These are phyloP conservation scores for Pseudopyricularia cyperi DNA, from an alignment of 2,329 filamentous ascomycete genomes.

Conservation along the genomic window DNA sequence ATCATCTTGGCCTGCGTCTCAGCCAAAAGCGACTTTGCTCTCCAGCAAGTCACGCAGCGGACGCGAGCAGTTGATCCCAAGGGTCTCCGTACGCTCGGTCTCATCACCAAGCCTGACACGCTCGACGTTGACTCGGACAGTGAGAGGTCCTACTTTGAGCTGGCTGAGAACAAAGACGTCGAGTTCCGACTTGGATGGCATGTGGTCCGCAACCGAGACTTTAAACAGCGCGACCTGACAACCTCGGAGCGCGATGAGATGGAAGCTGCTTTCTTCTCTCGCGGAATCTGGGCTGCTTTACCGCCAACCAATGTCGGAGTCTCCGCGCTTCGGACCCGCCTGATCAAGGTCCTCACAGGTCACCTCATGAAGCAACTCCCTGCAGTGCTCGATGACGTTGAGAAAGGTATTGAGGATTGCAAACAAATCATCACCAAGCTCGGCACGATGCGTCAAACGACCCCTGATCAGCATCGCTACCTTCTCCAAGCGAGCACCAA, in stretches of 20 bases:
- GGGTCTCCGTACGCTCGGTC: slow-evolving; percentile 33
- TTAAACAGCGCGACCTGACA: slow-evolving; percentile 15
- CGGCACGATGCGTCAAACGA: slow-evolving; percentile 1
- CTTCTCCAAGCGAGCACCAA: slow-evolving; percentile 15
- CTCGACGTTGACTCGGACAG: slow-evolving; percentile 21
- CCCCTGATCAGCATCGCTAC: slow-evolving; percentile 12
- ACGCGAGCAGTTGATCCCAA: slow-evolving; percentile 22
- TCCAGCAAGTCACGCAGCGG: slow-evolving; percentile 41
- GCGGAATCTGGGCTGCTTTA: slow-evolving; percentile 24
- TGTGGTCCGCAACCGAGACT: slow-evolving; percentile 32
- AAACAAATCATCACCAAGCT: slow-evolving; percentile 26
- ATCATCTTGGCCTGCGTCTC: slow-evolving; percentile 48
- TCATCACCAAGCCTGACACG: slow-evolving; percentile 45
- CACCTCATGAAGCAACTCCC: slow-evolving; percentile 35
- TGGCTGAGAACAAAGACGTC: slow-evolving; percentile 32
- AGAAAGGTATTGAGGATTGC: slow-evolving; percentile 20
- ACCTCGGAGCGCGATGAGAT: slow-evolving; percentile 21
- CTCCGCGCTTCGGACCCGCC: slow-evolving; percentile 26
- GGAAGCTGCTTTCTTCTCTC: slow-evolving; percentile 29
- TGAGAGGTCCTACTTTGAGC: slow-evolving; percentile 23
- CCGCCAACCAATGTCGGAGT: slow-evolving; percentile 29
- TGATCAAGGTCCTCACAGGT: slow-evolving; percentile 35
- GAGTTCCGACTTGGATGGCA: slow-evolving; percentile 39
- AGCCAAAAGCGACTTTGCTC: slow-evolving; percentile 35
- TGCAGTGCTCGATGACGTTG: slow-evolving; percentile 26